Conservation (phyloP, 768 basidiomycete genomes). For the Pholiota conissans region DNA sequence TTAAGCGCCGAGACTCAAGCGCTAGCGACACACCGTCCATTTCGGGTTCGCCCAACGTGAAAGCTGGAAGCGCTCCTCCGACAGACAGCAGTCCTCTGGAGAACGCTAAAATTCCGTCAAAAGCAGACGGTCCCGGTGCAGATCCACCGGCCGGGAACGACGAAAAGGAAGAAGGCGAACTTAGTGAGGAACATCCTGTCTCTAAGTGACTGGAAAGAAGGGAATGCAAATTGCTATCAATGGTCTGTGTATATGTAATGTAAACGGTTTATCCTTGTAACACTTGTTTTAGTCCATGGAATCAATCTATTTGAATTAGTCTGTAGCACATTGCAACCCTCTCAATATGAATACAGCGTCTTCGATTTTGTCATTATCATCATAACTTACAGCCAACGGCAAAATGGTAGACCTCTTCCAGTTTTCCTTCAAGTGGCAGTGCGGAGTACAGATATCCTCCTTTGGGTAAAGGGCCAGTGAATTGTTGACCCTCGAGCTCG, state of each 20-base stretch:
- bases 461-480: no score
- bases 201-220: not conserved
- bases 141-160: conserved; percentile 16
- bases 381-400: no score
- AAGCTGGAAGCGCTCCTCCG: not conserved
- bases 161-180: conserved; percentile 39
- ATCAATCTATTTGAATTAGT: not conserved
- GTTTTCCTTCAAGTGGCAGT: no score
- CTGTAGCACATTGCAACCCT: no score
- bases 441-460: no score
- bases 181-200: conserved; percentile 28
- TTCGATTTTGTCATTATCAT: no score
- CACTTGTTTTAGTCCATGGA: not conserved
- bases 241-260: not conserved
- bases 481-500: no score
- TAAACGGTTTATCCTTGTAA: conserved; percentile 4
- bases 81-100: not conserved
- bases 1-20: conserved; percentile 49
- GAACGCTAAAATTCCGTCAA: conserved; percentile 5
- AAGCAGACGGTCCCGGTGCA: conserved; percentile 9
- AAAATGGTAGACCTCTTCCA: no score
- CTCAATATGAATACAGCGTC: no score
- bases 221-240: not conserved
- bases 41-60: conserved; percentile 20
- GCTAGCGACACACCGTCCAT: conserved; percentile 48